phyloP scores from a whole-genome alignment of 257 asterid species.

The Nicotiana tabacum region DNA sequence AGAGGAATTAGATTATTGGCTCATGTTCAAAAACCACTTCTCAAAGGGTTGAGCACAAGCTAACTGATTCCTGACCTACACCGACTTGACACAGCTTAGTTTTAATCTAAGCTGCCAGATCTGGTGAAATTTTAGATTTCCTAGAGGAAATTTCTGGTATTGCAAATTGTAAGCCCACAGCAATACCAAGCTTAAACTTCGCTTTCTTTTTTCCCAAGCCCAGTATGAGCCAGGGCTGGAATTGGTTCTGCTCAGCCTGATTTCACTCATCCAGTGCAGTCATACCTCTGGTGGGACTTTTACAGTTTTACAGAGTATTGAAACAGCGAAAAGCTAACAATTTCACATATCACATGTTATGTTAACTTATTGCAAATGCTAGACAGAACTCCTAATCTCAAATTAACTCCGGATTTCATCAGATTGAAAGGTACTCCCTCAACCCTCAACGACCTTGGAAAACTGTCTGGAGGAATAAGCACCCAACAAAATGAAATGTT shows the following conservation, averaged over 20 bases:
- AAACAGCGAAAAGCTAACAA: neutral
- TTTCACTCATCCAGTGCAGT: neutral
- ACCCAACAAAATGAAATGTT: no score
- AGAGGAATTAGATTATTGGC: neutral
- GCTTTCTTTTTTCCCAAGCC: neutral
- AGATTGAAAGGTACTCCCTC: no score
- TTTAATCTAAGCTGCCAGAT: neutral
- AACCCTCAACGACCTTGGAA: no score
- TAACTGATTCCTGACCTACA: neutral
- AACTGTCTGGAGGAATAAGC: no score
- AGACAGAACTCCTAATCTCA: no score
- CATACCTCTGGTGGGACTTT: neutral
- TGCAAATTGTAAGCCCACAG: neutral
- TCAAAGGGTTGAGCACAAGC: neutral
- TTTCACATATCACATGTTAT: neutral
- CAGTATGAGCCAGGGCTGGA: neutral
- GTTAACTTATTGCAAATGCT: no score
- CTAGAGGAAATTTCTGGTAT: neutral
- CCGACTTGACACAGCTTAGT: neutral
- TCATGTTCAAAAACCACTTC: conserved; percentile 1
- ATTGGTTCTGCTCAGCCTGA: neutral
- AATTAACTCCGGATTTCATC: no score
- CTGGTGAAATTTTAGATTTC: neutral
- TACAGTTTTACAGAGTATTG: neutral
- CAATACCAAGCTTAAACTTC: neutral